These are phyloP conservation scores for Senna tora DNA, from an alignment of 306 rosid genomes.

Conservation along the genomic window DNA sequence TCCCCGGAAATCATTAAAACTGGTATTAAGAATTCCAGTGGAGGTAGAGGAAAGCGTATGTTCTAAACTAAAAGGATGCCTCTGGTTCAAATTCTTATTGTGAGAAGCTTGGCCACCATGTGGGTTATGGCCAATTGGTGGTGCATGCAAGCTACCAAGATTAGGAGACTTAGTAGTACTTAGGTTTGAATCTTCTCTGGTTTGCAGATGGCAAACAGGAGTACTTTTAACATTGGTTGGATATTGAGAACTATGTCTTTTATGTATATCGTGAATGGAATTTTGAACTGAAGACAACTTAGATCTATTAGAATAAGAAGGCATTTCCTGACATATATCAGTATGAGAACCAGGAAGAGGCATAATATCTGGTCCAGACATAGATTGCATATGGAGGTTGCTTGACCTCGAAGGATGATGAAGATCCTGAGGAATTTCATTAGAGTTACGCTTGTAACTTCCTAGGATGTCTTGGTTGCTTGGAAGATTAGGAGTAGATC, in stretches of 20 bases:
- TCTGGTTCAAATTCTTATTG: constrained; percentile 46
- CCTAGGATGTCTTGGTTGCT: constrained; percentile 41
- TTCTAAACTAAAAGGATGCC: constrained; percentile 43
- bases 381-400: constrained; percentile 49
- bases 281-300: constrained; percentile 41
- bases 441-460: constrained; percentile 34
- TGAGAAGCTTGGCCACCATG: constrained; percentile 44
- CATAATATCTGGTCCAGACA: constrained; percentile 42
- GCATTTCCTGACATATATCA: constrained; percentile 42
- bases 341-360: constrained; percentile 37
- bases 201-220: constrained; percentile 41
- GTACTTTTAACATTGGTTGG: constrained; percentile 41
- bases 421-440: constrained; percentile 39
- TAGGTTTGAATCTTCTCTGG: constrained; percentile 43
- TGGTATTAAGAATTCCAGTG: constrained; percentile 32
- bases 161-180: constrained; percentile 41
- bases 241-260: constrained; percentile 42
- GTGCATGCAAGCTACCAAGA: constrained; percentile 33
- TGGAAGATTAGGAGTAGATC: constrained; percentile 41
- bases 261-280: constrained; percentile 46
- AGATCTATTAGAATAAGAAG: constrained; percentile 45
- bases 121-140: constrained; percentile 39
- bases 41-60: constrained; percentile 37
- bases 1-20: constrained; percentile 48
- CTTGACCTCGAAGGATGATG: constrained; percentile 44